Percentiles rank a stretch among this genome's conserved stretches.
Evolutionary conservation across 805 yeast genomes (phyloP).

Genomic region (Yarrowia sp.): DNA sequence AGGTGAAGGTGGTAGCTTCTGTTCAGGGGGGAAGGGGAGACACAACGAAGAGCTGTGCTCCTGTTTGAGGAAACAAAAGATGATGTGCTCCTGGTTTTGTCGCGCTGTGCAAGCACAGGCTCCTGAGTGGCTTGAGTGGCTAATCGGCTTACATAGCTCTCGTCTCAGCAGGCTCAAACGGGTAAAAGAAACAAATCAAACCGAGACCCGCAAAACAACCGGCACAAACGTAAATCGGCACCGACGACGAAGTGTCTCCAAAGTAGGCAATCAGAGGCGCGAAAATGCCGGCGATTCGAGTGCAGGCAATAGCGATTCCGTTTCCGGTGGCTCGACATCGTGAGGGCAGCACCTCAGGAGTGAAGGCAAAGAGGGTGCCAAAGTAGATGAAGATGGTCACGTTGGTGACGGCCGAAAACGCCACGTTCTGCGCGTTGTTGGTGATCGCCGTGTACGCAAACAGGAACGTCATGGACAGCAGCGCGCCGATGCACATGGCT

Average conservation of each 20-base stretch:
- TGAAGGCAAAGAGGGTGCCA: slow-evolving; percentile 58
- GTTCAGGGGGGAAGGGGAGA: no score
- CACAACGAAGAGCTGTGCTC: no score
- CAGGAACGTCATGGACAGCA: slow-evolving; percentile 63
- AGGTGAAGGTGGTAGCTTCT: no score
- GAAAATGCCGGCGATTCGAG: slow-evolving; percentile 56
- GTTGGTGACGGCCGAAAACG: slow-evolving; percentile 51
- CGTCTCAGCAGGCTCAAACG: slow-evolving; percentile 46
- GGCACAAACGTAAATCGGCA: slow-evolving; percentile 58
- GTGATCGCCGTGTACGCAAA: slow-evolving; percentile 70
- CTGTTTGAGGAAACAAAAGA: no score
- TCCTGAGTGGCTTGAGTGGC: no score
- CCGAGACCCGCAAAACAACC: slow-evolving; percentile 56
- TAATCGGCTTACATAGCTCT: slow-evolving; percentile 34
- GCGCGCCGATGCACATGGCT: slow-evolving; percentile 59
- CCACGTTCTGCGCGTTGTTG: slow-evolving; percentile 61
- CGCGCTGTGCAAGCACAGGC: not conserved
- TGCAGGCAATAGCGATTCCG: slow-evolving; percentile 58
- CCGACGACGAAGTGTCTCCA: slow-evolving; percentile 57
- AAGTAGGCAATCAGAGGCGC: slow-evolving; percentile 58
- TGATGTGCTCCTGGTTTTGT: not conserved
- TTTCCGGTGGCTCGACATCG: slow-evolving; percentile 54
- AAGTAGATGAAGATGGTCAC: slow-evolving; percentile 45
- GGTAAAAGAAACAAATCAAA: slow-evolving; percentile 55
- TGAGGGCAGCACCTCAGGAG: slow-evolving; percentile 57